Evolutionary conservation across 306 rosid genomes (phyloP).

Genomic region (Urtica urens): DNA sequence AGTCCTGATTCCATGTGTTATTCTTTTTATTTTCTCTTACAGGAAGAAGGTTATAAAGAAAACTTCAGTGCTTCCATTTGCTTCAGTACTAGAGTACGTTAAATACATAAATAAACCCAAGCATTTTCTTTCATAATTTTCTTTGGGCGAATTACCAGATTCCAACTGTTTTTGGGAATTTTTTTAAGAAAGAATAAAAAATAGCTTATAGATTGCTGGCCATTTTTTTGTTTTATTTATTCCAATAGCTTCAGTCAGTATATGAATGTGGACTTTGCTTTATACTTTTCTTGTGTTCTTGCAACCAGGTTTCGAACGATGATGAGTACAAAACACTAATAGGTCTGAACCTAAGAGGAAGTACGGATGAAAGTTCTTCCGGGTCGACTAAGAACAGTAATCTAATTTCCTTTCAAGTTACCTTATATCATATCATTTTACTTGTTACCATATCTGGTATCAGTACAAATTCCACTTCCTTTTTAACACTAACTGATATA

Average conservation of each 20-base stretch:
- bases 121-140: too few species aligned
- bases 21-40: background rate
- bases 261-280: background rate
- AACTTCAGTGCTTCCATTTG: constrained; percentile 13
- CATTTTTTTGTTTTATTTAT: background rate
- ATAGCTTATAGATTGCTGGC: too few species aligned
- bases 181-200: too few species aligned
- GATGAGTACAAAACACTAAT: constrained; percentile 15
- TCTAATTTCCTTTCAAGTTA: constrained; percentile 2
- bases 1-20: background rate
- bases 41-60: constrained; percentile 34
- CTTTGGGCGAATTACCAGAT: too few species aligned
- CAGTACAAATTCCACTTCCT: background rate
- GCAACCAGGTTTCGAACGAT: constrained; percentile 28
- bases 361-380: constrained; percentile 19
- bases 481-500: background rate
- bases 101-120: background rate
- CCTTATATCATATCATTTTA: background rate
- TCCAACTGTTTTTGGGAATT: too few species aligned
- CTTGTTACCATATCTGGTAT: background rate
- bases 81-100: constrained; percentile 25
- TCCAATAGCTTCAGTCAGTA: background rate
- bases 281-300: background rate
- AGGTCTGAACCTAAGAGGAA: constrained; percentile 13
- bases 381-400: constrained; percentile 21